A percentile compares a stretch with the other conserved stretches of the same genome.
phyloP scores from a whole-genome alignment of 192 early-diverging fungal species.

The Backusella psychrophila region DNA sequence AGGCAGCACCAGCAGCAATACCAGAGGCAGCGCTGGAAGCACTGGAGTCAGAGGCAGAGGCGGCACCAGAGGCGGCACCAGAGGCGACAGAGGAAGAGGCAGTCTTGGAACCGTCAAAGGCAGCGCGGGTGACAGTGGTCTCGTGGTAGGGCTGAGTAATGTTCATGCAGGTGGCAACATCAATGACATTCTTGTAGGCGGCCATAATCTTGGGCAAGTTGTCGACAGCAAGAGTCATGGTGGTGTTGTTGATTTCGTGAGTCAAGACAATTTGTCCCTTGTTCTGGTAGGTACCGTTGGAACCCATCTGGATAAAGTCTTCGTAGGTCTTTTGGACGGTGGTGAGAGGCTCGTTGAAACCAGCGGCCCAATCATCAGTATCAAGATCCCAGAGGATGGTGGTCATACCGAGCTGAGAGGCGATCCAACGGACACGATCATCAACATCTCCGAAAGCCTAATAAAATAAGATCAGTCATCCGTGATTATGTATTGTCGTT shows the following conservation, averaged over 20 bases:
- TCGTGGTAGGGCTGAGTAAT: constrained; percentile 37
- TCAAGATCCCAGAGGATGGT: constrained; percentile 57
- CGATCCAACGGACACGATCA: constrained; percentile 51
- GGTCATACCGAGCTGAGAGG: constrained; percentile 46
- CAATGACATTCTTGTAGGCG: constrained; percentile 33
- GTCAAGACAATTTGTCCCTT: constrained; percentile 35
- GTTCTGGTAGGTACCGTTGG: constrained; percentile 26
- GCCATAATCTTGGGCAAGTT: constrained; percentile 30
- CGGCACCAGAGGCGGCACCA: background rate
- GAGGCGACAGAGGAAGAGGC: background rate
- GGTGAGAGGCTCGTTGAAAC: constrained; percentile 6
- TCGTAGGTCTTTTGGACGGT: constrained; percentile 31
- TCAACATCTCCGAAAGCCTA: constrained; percentile 46
- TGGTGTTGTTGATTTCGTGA: constrained; percentile 38
- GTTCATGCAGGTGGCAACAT: constrained; percentile 39
- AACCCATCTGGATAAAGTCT: constrained; percentile 27
- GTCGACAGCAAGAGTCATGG: constrained; percentile 30
- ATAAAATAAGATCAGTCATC: background rate
- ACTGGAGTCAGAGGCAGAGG: background rate
- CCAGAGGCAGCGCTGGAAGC: constrained; percentile 6
- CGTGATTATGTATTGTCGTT: background rate
- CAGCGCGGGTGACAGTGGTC: constrained; percentile 18
- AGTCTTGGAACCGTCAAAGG: constrained; percentile 13
- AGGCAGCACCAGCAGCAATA: constrained; percentile 3
- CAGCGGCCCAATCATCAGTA: constrained; percentile 49